Conservation (phyloP, 2,329 filamentous ascomycete genomes). For the Hypoxylon sp. region DNA sequence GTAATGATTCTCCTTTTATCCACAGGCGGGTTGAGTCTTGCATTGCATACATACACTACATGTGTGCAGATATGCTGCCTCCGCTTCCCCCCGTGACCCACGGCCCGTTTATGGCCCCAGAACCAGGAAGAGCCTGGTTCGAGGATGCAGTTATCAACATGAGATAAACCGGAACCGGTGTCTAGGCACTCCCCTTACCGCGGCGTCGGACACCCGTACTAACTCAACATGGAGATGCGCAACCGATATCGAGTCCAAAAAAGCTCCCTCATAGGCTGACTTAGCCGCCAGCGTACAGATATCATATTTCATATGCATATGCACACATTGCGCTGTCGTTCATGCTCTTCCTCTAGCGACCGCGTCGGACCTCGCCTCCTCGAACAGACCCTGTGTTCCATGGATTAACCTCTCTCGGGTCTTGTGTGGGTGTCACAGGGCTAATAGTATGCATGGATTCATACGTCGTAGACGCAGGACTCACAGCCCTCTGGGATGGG, state of each 20-base stretch:
- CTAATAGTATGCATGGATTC: conserved; percentile 4
- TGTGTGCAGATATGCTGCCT: no score
- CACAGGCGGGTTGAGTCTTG: neutral
- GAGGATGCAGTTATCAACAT: neutral
- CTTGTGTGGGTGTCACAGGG: neutral
- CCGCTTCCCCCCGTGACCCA: neutral
- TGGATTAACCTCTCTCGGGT: neutral
- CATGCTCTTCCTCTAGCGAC: conserved; percentile 5
- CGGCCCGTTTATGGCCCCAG: neutral
- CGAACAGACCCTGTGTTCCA: conserved; percentile 1
- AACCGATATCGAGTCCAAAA: conserved; percentile 5
- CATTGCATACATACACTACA: no score
- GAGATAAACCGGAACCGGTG: conserved; percentile 9
- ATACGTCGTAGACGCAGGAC: conserved; percentile 5
- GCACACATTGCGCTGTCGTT: conserved; percentile 15
- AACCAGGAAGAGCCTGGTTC: neutral
- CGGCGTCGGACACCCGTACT: conserved; percentile 18
- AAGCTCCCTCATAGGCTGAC: conserved; percentile 13
- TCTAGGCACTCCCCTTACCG: neutral
- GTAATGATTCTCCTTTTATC: neutral
- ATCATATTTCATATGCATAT: conserved; percentile 9
- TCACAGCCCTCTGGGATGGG: neutral
- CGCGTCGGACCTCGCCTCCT: conserved; percentile 4
- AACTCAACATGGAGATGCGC: conserved; percentile 12
- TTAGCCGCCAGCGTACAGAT: conserved; percentile 21